A percentile compares a stretch with the other conserved stretches of the same genome.
phyloP scores from a whole-genome alignment of 2,329 filamentous ascomycete species.

The Knufia petricola region DNA sequence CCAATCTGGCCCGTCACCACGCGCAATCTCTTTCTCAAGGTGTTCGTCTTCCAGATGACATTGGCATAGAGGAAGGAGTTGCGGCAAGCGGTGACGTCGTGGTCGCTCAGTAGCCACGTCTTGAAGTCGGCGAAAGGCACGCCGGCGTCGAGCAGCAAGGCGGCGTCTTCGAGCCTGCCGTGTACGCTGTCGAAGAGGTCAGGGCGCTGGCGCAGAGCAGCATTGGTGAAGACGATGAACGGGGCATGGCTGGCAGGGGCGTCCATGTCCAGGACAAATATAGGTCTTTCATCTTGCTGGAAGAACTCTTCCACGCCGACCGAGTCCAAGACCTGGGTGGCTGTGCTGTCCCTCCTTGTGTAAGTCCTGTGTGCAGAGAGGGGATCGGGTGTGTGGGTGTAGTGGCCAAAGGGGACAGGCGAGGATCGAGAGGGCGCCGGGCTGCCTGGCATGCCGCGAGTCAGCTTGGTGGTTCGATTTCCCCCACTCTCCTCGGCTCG shows the following conservation, averaged over 20 bases:
- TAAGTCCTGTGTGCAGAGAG: constrained; percentile 33
- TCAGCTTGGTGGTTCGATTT: constrained; percentile 7
- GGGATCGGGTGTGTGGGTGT: background rate
- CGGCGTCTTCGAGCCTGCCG: constrained; percentile 37
- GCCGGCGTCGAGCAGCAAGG: constrained; percentile 33
- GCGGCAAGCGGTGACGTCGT: constrained; percentile 43
- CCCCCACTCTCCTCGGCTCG: constrained; percentile 11
- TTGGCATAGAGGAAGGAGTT: constrained; percentile 54
- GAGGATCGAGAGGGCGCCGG: constrained; percentile 1
- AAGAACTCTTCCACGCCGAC: constrained; percentile 63
- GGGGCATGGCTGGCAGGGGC: constrained; percentile 47
- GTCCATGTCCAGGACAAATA: constrained; percentile 61
- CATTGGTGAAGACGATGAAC: constrained; percentile 59
- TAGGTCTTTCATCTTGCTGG: constrained; percentile 66
- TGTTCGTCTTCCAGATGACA: constrained; percentile 60
- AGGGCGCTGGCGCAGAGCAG: constrained; percentile 51
- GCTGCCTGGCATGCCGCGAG: constrained; percentile 6
- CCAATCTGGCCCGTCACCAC: constrained; percentile 50
- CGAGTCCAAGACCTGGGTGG: constrained; percentile 49
- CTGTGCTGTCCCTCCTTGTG: constrained; percentile 42
- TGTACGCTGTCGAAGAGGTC: constrained; percentile 48
- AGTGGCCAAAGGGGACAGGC: background rate
- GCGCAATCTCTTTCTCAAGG: constrained; percentile 57
- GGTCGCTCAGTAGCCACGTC: constrained; percentile 54
- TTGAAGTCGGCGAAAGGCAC: constrained; percentile 53